Percentiles rank a stretch among this genome's conserved stretches.
phyloP scores from a whole-genome alignment of 2,329 filamentous ascomycete genomes.

The Arthroderma uncinatum region DNA sequence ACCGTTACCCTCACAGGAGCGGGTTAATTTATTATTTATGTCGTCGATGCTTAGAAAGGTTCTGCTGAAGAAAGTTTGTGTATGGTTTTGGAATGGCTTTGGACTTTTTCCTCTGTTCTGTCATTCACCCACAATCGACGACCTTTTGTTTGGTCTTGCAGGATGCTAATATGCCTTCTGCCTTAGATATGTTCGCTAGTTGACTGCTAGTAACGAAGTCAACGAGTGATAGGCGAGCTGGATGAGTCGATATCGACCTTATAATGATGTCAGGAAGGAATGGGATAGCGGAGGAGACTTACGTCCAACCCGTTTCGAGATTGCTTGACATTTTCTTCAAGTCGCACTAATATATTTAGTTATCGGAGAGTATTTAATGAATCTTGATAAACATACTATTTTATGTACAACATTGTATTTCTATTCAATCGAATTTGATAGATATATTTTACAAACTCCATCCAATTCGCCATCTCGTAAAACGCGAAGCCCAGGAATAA shows the following conservation, averaged over 20 bases:
- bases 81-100: background rate
- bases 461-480: background rate
- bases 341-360: too few species aligned
- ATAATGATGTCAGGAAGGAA: too few species aligned
- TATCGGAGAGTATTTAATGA: too few species aligned
- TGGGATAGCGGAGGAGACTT: too few species aligned
- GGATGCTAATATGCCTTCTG: background rate
- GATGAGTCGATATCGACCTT: background rate
- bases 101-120: background rate
- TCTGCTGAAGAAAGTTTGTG: slow-evolving; percentile 29
- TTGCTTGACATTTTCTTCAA: too few species aligned
- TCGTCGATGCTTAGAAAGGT: slow-evolving; percentile 40
- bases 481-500: background rate
- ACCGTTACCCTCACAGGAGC: slow-evolving; percentile 8
- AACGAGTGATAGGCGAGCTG: background rate
- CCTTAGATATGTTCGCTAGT: background rate
- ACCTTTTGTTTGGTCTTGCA: background rate
- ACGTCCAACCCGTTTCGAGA: too few species aligned
- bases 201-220: background rate
- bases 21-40: slow-evolving; percentile 18
- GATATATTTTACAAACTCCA: background rate
- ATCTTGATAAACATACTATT: too few species aligned
- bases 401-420: background rate
- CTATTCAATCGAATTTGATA: background rate
- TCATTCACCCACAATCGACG: too few species aligned